Evolutionary conservation across 1,284 basidiomycete genomes (phyloP).

Genomic region (Volvariella surrecta): DNA sequence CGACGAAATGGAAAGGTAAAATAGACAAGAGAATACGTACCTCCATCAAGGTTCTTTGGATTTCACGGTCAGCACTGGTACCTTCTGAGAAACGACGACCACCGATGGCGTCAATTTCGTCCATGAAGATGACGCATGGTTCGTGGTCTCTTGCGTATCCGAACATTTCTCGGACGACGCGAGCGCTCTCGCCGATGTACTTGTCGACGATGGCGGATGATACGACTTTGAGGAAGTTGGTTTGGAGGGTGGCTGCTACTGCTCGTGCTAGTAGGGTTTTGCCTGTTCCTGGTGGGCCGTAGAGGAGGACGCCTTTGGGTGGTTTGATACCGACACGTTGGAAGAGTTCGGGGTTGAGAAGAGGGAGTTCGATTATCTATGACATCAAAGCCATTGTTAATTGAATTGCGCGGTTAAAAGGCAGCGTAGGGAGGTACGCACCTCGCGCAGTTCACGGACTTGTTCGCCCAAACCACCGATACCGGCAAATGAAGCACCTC

Average conservation of each 20-base stretch:
- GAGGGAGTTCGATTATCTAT: constrained; percentile 91
- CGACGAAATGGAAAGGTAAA: background rate
- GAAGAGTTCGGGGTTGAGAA: constrained; percentile 95
- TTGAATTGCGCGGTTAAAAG: background rate
- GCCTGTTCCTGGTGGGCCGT: constrained; percentile 91
- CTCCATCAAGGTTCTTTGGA: constrained; percentile 99
- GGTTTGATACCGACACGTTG: constrained; percentile 93
- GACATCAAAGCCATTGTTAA: background rate
- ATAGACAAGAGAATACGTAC: constrained; percentile 26
- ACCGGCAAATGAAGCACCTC: constrained; percentile 91
- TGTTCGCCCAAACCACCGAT: constrained; percentile 96
- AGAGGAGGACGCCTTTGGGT: constrained; percentile 89
- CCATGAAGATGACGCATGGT: constrained; percentile 99
- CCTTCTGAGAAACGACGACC: constrained; percentile 97
- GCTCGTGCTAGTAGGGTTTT: constrained; percentile 95
- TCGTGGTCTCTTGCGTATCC: constrained; percentile 96
- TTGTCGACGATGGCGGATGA: constrained; percentile 99
- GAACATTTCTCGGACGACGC: constrained; percentile 97
- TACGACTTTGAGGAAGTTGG: constrained; percentile 98
- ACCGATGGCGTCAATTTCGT: constrained; percentile 98
- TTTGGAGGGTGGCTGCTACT: constrained; percentile 91
- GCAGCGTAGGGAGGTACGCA: constrained; percentile 23
- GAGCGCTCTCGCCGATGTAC: constrained; percentile 97
- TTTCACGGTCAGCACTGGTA: constrained; percentile 96
- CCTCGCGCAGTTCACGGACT: constrained; percentile 93